Evolutionary conservation across 169 alveolate species (phyloP), one percentile per base, ranked within the genome.

Genomic region (Plasmodium malariae): DNA sequence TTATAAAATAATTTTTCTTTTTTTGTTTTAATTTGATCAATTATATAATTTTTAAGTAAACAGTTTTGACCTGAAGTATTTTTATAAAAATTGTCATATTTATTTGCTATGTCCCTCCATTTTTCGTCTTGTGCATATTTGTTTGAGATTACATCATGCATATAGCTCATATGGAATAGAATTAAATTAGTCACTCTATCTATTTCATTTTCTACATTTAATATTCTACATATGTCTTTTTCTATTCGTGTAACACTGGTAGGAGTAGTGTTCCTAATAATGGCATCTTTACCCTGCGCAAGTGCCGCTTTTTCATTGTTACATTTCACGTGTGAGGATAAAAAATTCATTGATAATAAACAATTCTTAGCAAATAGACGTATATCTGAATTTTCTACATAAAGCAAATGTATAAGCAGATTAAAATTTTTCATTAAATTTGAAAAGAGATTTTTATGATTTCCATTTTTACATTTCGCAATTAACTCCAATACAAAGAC

Each of bases 1-100:
- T 40, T 76, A 17, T 24, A 51, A 76, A 76, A 76, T 76, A 76
- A 62, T 76, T 76, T 76, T 19, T 54, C 68, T 76, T 76, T 76
- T 62, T 76, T 76, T 49, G 30, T 49, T 7, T 37, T 62, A 40
- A 76, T 51, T 59, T 76, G 67, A 1, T 76, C 36, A 1, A 62
- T 14, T 76, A 62, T 62, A 37, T 76, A 76, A 45, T 51, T 76
- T 40, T 43, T 76, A 3, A 76, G 21, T 26, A 76, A 34, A 9
- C 43, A 26, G 6, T 76, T 68, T 17, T 40, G 21, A 19, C 89
- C 43, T 32, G 36, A n/a, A 24, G 12, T 12, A 49, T 49, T 49
- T 34, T 76, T 76, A 76, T 40, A 76, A 63, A 76, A 62, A 17
- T 43, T 36, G 34, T 76, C 69, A 60, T 76, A 76, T n/a, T 60